These are phyloP conservation scores for Colletotrichum tofieldiae DNA, from an alignment of 2,329 filamentous ascomycete species.

Conservation along the genomic window DNA sequence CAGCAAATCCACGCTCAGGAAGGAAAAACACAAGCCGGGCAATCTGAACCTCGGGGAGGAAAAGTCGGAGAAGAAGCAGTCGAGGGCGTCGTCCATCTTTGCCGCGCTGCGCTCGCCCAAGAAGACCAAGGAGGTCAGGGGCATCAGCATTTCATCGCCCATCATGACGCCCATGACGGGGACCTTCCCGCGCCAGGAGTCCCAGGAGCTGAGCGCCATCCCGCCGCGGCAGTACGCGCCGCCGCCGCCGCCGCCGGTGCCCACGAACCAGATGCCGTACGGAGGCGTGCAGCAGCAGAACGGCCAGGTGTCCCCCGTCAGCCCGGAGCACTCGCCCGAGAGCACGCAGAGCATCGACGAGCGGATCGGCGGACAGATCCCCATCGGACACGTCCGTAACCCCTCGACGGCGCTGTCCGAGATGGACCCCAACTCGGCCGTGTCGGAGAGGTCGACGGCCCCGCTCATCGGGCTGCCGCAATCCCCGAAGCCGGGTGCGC, in stretches of 20 bases:
- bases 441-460: conserved; percentile 66
- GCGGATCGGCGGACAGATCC: conserved; percentile 62
- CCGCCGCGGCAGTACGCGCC: conserved; percentile 73
- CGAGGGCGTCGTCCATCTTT: conserved; percentile 72
- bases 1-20: conserved; percentile 54
- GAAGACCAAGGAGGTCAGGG: conserved; percentile 66
- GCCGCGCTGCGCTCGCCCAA: conserved; percentile 75
- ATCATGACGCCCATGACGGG: conserved; percentile 76
- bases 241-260: conserved; percentile 70
- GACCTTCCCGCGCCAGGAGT: conserved; percentile 70
- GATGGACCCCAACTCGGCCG: conserved; percentile 66
- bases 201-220: conserved; percentile 71
- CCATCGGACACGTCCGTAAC: conserved; percentile 54
- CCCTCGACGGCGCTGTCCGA: conserved; percentile 55
- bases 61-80: conserved; percentile 65
- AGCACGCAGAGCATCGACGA: conserved; percentile 71
- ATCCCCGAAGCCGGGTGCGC: conserved; percentile 58
- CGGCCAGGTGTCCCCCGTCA: conserved; percentile 60
- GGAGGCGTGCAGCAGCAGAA: conserved; percentile 49
- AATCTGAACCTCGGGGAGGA: conserved; percentile 63
- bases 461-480: conserved; percentile 67
- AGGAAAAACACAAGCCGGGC: conserved; percentile 64
- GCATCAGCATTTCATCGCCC: conserved; percentile 74
- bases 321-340: conserved; percentile 63
- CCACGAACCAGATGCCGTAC: conserved; percentile 61